Evolutionary conservation across 179 eudicot species (phyloP).

Genomic region (Silene noctiflora): DNA sequence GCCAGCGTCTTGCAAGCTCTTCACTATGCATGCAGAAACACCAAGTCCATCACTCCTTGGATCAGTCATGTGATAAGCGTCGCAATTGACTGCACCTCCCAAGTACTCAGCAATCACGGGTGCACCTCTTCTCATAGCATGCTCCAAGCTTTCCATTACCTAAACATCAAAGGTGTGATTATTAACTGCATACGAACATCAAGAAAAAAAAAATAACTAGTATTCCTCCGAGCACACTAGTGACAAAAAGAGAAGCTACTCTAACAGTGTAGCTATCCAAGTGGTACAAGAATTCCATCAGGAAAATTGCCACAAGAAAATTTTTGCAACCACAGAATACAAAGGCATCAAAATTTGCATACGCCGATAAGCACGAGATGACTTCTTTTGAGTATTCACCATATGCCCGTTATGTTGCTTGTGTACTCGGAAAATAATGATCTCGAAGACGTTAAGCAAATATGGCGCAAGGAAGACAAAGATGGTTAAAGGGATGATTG

Average conservation of each 20-base stretch:
- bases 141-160: slow-evolving; percentile 96
- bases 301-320: too few species aligned
- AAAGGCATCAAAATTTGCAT: too few species aligned
- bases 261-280: too few species aligned
- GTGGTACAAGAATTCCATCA: too few species aligned
- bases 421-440: too few species aligned
- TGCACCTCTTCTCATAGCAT: slow-evolving; percentile 84
- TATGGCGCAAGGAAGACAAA: too few species aligned
- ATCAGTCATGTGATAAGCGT: slow-evolving; percentile 93
- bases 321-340: too few species aligned
- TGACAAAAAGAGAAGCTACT: background rate
- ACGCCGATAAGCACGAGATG: too few species aligned
- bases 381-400: too few species aligned
- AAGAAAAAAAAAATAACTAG: background rate
- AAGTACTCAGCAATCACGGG: slow-evolving; percentile 78
- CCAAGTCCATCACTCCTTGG: slow-evolving; percentile 89
- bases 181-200: background rate
- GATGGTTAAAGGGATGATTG: too few species aligned
- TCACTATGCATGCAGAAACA: slow-evolving; percentile 72
- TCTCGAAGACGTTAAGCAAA: too few species aligned
- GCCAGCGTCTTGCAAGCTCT: slow-evolving; percentile 70
- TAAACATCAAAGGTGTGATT: slow-evolving; percentile 15
- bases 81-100: slow-evolving; percentile 91
- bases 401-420: too few species aligned
- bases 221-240: background rate